Conservation (phyloP, 1,284 basidiomycete species). For the Naganishia sp. region DNA sequence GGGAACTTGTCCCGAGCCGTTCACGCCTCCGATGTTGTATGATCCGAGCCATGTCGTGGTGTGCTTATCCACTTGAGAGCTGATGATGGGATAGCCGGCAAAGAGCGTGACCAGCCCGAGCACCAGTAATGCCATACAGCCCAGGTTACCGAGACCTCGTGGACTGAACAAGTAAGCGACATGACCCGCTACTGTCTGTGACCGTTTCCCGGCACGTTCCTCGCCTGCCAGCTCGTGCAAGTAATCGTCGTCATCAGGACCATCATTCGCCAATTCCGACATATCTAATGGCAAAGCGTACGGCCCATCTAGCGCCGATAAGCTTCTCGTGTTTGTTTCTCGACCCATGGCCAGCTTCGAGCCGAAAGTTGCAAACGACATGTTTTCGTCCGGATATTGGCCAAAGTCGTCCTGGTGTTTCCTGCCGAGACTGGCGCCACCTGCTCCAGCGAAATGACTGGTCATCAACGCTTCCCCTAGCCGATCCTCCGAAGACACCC, state of each 20-base stretch:
- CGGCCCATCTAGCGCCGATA: constrained; percentile 25
- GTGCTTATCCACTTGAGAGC: constrained; percentile 53
- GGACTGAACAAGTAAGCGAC: constrained; percentile 28
- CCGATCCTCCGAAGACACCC: constrained; percentile 16
- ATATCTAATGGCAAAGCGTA: constrained; percentile 29
- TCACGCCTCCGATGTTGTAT: constrained; percentile 76
- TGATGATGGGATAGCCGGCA: constrained; percentile 76
- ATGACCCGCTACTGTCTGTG: constrained; percentile 17
- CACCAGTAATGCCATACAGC: constrained; percentile 59
- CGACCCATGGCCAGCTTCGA: constrained; percentile 31
- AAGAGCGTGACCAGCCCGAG: constrained; percentile 67
- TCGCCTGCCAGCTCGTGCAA: constrained; percentile 47
- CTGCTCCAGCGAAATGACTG: constrained; percentile 24
- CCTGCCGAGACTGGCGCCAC: constrained; percentile 24
- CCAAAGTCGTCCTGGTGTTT: constrained; percentile 9
- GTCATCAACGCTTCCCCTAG: constrained; percentile 24
- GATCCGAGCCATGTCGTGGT: constrained; percentile 36
- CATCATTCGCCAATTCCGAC: constrained; percentile 29
- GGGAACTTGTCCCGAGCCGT: constrained; percentile 59
- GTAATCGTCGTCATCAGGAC: constrained; percentile 51
- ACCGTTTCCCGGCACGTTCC: constrained; percentile 32
- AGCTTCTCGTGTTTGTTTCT: constrained; percentile 26
- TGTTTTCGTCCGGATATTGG: constrained; percentile 5
- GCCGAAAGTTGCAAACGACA: constrained; percentile 24
- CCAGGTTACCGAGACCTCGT: constrained; percentile 45